Percentiles rank a stretch among this genome's conserved stretches.
Evolutionary conservation across 1,139 yeast genomes (phyloP).

Genomic region (Martiniozyma asiatica): DNA sequence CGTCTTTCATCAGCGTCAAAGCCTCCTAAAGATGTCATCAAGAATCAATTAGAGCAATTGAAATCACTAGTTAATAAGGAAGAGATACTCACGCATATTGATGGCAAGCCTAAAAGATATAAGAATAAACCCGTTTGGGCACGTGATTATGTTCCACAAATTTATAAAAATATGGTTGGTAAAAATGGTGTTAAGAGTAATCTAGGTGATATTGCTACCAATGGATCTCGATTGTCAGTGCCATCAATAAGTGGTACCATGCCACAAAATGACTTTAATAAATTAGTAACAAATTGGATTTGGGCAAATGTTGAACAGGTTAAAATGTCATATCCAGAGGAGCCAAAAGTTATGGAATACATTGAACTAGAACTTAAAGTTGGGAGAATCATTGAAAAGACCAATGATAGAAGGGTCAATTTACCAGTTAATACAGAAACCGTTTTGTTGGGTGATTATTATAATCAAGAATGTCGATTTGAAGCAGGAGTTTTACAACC

Average conservation of each 20-base stretch:
- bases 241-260: slow-evolving; percentile 60
- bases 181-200: slow-evolving; percentile 5
- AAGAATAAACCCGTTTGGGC: slow-evolving; percentile 74
- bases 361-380: slow-evolving; percentile 77
- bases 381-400: slow-evolving; percentile 63
- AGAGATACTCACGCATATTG: slow-evolving; percentile 7
- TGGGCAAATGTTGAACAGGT: slow-evolving; percentile 66
- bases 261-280: slow-evolving; percentile 74
- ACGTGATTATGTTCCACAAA: slow-evolving; percentile 50
- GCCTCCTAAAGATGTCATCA: slow-evolving; percentile 10
- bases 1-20: neutral
- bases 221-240: slow-evolving; percentile 21
- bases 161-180: slow-evolving; percentile 12
- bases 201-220: slow-evolving; percentile 8
- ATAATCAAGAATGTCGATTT: slow-evolving; percentile 46
- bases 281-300: slow-evolving; percentile 81
- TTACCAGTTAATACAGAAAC: slow-evolving; percentile 73
- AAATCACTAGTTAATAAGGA: slow-evolving; percentile 17
- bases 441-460: slow-evolving; percentile 41
- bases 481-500: slow-evolving; percentile 61
- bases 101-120: slow-evolving; percentile 51
- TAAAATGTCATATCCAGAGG: slow-evolving; percentile 24
- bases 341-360: slow-evolving; percentile 30
- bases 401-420: slow-evolving; percentile 49
- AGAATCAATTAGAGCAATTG: slow-evolving; percentile 19